phyloP scores from a whole-genome alignment of 2,329 filamentous ascomycete genomes.

The Pseudopithomyces maydicus region DNA sequence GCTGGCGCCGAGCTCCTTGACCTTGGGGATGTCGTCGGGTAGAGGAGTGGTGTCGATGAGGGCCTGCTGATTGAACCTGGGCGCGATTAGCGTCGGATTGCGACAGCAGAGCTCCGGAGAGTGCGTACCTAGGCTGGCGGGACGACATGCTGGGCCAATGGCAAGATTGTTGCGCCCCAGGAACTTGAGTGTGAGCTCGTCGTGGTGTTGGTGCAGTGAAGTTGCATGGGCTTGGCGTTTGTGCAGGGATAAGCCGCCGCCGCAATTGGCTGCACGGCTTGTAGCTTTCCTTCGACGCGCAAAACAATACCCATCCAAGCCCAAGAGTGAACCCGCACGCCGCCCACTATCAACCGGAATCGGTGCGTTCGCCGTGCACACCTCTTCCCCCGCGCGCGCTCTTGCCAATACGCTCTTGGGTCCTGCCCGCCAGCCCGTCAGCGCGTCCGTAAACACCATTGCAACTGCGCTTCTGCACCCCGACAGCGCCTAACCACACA shows the following conservation, averaged over 20 bases:
- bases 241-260: slow-evolving; percentile 15
- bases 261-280: slow-evolving; percentile 13
- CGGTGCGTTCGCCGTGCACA: neutral
- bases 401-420: too few relatives aligned
- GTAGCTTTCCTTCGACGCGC: slow-evolving; percentile 20
- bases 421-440: neutral
- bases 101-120: slow-evolving; percentile 9
- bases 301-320: slow-evolving; percentile 11
- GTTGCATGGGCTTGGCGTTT: slow-evolving; percentile 8
- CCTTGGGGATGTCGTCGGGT: slow-evolving; percentile 86
- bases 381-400: neutral
- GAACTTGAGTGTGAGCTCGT: slow-evolving; percentile 26
- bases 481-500: neutral
- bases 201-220: slow-evolving; percentile 3
- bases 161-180: slow-evolving; percentile 37
- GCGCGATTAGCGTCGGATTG: slow-evolving; percentile 25
- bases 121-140: slow-evolving; percentile 62
- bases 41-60: slow-evolving; percentile 96
- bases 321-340: neutral
- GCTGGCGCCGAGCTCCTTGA: slow-evolving; percentile 90
- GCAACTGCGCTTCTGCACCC: neutral
- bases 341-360: neutral
- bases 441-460: neutral
- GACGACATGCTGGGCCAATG: slow-evolving; percentile 61
- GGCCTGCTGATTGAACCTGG: slow-evolving; percentile 90